Evolutionary conservation across 164 flowering plant species (phyloP).

Genomic region (Berberis thunbergii): DNA sequence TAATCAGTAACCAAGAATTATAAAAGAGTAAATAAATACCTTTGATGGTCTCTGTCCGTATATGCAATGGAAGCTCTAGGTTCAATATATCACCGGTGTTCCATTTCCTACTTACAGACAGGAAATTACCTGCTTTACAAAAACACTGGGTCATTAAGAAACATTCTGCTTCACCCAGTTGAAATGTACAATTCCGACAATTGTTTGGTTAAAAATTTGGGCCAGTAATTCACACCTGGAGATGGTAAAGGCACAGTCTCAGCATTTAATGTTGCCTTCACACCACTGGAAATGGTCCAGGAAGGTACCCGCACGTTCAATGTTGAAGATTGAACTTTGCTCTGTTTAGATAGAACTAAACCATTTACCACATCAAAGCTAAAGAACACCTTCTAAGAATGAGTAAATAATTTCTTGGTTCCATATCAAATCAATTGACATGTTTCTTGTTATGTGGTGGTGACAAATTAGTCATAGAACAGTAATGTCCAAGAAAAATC

Average conservation of each 20-base stretch:
- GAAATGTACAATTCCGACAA: not conserved
- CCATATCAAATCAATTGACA: not conserved
- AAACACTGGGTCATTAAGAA: not conserved
- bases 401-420: not conserved
- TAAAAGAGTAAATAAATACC: slow-evolving; percentile 28
- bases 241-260: slow-evolving; percentile 30
- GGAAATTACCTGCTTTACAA: slow-evolving; percentile 49
- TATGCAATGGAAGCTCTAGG: slow-evolving; percentile 47
- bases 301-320: slow-evolving; percentile 65
- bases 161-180: not conserved
- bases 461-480: not conserved
- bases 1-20: too few species aligned
- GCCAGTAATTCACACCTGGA: slow-evolving; percentile 40
- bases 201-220: not conserved
- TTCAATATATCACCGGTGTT: slow-evolving; percentile 38
- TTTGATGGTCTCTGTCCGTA: slow-evolving; percentile 66
- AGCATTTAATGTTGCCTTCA: slow-evolving; percentile 44
- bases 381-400: slow-evolving; percentile 18
- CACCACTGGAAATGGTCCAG: slow-evolving; percentile 53
- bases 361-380: not conserved
- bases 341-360: slow-evolving; percentile 20
- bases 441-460: not conserved
- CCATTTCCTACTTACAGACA: slow-evolving; percentile 53
- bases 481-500: not conserved
- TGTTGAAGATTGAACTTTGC: slow-evolving; percentile 26